Base-by-base conservation (phyloP, 2,329 filamentous ascomycete genomes). In the Pseudocercospora eumusae region DNA sequence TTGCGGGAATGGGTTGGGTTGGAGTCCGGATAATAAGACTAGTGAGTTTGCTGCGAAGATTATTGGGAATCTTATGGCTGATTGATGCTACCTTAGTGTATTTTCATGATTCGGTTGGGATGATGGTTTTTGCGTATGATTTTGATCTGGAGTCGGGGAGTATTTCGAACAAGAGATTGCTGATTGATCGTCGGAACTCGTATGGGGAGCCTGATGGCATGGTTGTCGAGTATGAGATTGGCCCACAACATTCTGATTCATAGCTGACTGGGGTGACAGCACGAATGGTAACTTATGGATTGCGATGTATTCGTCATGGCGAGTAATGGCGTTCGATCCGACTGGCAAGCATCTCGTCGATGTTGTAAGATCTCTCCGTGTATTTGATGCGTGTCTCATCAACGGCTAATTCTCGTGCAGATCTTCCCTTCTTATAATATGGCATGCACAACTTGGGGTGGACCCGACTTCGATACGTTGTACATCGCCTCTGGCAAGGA, bases 141-240 rank as follows among this genome's bases (percentile, higher is more conserved):
- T 59, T 59, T 40, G 45, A 59, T 40, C 47, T 59, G n/a, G 56
- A 59, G 18, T 52, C 56, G 23, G 56, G 56, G 2, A 52, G 5
- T 8, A 59, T 59, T n/a, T 59, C 56, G 25, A 50, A 59, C 31
- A 52, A 59, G 56, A 27, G 56, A 11, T 20, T 53, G 4, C 28
- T 59, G 44, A 28, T 59, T 20, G 56, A 59, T 53, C 27, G 44
- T 23, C 15, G 56, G 33, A 33, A 59, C 31, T 59, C 56, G 15
- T 50, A 21, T n/a, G 56, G 56, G n/a, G 56, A 59, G 28, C 56
- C 56, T 8, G 56, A 59, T 52, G 56, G 56, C 27, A 59, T 59
- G 56, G 25, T 56, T 2, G 53, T 56, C 25, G 53, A 56, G 53
- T 56, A 40, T 27, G 53, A 40, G 13, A 15, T 5, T 18, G 9